These are phyloP conservation scores for Vicia faba DNA, from an alignment of 306 rosid genomes.

Conservation along the genomic window DNA sequence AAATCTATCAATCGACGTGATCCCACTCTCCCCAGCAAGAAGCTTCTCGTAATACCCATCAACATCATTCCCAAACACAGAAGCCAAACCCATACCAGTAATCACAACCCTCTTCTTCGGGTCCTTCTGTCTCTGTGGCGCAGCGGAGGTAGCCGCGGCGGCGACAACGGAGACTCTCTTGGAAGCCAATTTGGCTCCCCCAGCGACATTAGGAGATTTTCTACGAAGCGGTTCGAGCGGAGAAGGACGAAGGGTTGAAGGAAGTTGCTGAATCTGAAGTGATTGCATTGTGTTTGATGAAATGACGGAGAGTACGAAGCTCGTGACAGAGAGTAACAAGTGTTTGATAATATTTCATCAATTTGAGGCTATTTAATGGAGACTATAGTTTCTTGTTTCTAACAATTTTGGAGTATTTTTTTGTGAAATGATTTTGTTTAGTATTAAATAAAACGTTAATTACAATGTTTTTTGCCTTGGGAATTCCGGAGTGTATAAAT, in stretches of 20 bases:
- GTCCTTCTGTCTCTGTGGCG: slow-evolving; percentile 82
- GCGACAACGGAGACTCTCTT: slow-evolving; percentile 41
- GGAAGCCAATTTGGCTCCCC: neutral
- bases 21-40: slow-evolving; percentile 86
- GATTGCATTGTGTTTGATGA: slow-evolving; percentile 56
- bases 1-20: slow-evolving; percentile 70
- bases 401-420: neutral
- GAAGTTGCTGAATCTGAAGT: slow-evolving; percentile 36
- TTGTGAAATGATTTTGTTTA: neutral
- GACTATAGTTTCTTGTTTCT: neutral
- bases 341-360: neutral
- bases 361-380: neutral
- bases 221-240: slow-evolving; percentile 58
- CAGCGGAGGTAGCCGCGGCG: slow-evolving; percentile 56
- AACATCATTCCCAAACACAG: slow-evolving; percentile 86
- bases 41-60: slow-evolving; percentile 80
- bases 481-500: neutral
- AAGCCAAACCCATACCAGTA: slow-evolving; percentile 86
- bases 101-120: slow-evolving; percentile 95
- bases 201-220: slow-evolving; percentile 36
- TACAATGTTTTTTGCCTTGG: neutral
- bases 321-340: neutral
- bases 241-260: slow-evolving; percentile 57
- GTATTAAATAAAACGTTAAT: neutral
- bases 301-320: slow-evolving; percentile 17